Base-by-base conservation (phyloP, 1,139 yeast species). In the Pichia sp. region DNA sequence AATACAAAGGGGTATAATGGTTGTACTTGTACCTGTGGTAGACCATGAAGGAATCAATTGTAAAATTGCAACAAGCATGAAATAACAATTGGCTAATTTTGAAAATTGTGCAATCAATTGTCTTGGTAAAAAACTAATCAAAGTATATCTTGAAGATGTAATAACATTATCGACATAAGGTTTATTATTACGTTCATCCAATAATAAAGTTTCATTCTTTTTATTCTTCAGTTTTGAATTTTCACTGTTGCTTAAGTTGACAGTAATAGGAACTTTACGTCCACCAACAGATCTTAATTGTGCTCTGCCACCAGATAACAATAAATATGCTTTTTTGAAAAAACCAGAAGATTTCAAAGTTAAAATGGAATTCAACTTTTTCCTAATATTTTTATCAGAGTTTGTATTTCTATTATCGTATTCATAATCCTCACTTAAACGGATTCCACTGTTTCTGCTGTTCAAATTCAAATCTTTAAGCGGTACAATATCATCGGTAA, bases 1-100 rank as follows among this genome's bases (percentile, higher is more conserved):
- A 9, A 91, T 74, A 59, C 82, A 65, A 44, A 91, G 69, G 1
- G 98, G 98, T 30, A 89, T 72, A 52, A 91, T 89, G 2, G 98
- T 91, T 3, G 97, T 91, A 59, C 78, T 87, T n/a, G 87, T 83
- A 46, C 97, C 98, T 0, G 98, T 91, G 3, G 98, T 88, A 3
- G 96, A 87, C 96, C 96, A 91, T 1, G 89, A 78, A 0, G 98
- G 98, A 40, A 91, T 82, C 93, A 89, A 81, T 59, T 91, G 97
- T 71, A 89, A 68, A 46, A 91, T 84, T 3, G 97, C 89, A 20
- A 91, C 93, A 9, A 78, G 70, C 74, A 91, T 64, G 62, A 91
- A 88, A 61, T 88, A 74, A 52, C 91, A 72, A 56, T 91, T 91
- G 15, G 98, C 98, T 35, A 91, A 59, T 59, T 88, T 91, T 16